phyloP scores from a whole-genome alignment of 2,329 filamentous ascomycete genomes.

The Capronia epimyces region DNA sequence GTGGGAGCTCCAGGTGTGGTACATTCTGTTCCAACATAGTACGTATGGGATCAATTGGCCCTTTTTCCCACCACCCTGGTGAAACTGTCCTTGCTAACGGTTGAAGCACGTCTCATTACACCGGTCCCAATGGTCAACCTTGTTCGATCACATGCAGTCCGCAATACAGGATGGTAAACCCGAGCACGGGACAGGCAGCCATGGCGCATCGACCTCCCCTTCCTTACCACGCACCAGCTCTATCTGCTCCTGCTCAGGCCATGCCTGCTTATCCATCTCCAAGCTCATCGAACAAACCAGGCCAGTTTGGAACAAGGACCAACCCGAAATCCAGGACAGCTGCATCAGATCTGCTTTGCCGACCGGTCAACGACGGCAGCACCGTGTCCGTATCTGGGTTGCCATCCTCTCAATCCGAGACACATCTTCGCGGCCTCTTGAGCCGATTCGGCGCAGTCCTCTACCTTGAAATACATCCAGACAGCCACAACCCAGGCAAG shows the following conservation, averaged over 20 bases:
- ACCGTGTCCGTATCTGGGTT: slow-evolving; percentile 22
- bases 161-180: slow-evolving; percentile 4
- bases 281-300: background rate
- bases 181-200: background rate
- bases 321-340: background rate
- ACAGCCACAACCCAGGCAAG: slow-evolving; percentile 17
- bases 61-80: background rate
- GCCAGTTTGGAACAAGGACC: background rate
- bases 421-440: slow-evolving; percentile 18
- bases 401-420: slow-evolving; percentile 19
- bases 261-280: background rate
- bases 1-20: background rate
- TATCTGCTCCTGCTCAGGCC: background rate
- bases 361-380: slow-evolving; percentile 17
- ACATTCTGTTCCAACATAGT: background rate
- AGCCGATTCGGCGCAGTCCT: slow-evolving; percentile 16
- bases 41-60: background rate
- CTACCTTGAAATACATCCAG: slow-evolving; percentile 24
- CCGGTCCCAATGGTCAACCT: background rate
- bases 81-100: background rate
- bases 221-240: background rate
- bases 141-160: background rate
- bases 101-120: slow-evolving; percentile 1
- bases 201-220: background rate
- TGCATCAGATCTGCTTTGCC: background rate